Conservation (phyloP, 495 filamentous ascomycete genomes). For the Penicillium silybi region DNA sequence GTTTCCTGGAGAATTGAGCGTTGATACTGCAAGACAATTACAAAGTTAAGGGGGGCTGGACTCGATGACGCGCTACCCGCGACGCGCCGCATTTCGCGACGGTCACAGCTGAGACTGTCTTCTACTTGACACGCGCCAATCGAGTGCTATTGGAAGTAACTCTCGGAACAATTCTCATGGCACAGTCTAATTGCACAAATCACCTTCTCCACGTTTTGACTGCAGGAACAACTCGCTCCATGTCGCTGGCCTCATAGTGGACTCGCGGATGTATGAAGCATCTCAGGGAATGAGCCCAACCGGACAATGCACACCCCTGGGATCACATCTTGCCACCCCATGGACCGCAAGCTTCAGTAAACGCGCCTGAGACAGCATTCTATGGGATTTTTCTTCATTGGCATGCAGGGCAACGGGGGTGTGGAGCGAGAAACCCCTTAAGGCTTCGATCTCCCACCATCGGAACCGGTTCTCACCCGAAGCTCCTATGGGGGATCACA, state of each 20-base stretch:
- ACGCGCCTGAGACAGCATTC: neutral
- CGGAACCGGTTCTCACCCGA: neutral
- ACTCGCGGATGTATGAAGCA: neutral
- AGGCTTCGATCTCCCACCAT: neutral
- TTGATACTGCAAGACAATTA: neutral
- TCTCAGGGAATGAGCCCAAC: neutral
- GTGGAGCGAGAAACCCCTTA: neutral
- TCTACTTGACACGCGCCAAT: neutral
- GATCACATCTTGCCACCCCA: neutral
- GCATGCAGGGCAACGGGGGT: neutral
- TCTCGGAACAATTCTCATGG: neutral
- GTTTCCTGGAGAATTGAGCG: neutral
- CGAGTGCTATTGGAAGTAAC: neutral
- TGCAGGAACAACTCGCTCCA: neutral
- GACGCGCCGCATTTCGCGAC: constrained; percentile 10
- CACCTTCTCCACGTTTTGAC: too few relatives aligned
- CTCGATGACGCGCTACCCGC: constrained; percentile 14
- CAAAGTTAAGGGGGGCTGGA: neutral
- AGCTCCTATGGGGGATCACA: neutral
- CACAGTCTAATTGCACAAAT: too few relatives aligned
- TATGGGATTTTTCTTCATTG: neutral
- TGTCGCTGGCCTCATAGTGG: neutral
- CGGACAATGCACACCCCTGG: neutral
- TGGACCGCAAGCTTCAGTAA: neutral
- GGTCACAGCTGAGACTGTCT: neutral